Conservation (phyloP, 2,329 filamentous ascomycete genomes). For the Xylaria sp. region DNA sequence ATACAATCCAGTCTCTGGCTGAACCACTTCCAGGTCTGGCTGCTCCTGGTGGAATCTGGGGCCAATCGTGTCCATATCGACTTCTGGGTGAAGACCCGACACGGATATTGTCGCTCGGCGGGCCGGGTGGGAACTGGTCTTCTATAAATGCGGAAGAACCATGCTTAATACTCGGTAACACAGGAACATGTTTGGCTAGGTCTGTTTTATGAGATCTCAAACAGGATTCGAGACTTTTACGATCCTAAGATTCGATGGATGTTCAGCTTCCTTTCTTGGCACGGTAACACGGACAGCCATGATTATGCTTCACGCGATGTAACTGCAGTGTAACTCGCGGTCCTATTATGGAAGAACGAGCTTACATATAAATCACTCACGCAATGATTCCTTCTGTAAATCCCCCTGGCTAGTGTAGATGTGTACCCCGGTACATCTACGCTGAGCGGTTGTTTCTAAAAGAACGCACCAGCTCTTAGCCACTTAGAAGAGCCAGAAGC, state of each 20-base stretch:
- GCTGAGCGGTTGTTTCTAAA: not conserved
- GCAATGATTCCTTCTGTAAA: conserved; percentile 7
- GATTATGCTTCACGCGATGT: conserved; percentile 3
- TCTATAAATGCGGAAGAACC: not conserved
- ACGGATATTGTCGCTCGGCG: not conserved
- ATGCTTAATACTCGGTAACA: not conserved
- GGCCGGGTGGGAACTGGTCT: not conserved
- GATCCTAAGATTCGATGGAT: conserved; percentile 6
- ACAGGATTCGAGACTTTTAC: not conserved
- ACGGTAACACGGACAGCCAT: conserved; percentile 8
- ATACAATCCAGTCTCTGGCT: conserved; percentile 39
- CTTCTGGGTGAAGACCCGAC: not conserved
- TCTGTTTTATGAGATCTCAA: not conserved
- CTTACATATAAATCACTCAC: not conserved
- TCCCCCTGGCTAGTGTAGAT: not conserved
- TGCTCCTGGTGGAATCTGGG: conserved; percentile 27
- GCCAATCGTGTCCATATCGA: conserved; percentile 22
- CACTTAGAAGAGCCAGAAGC: too few relatives aligned
- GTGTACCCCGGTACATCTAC: not conserved
- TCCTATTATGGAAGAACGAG: not conserved
- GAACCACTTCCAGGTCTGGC: conserved; percentile 43
- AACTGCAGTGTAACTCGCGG: not conserved
- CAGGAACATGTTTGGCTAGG: not conserved
- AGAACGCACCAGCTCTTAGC: not conserved
- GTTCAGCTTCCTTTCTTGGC: conserved; percentile 12